Percentiles rank a stretch among this genome's conserved stretches.
phyloP scores from a whole-genome alignment of 495 filamentous ascomycete genomes.

The Sphaerosporella brunnea region DNA sequence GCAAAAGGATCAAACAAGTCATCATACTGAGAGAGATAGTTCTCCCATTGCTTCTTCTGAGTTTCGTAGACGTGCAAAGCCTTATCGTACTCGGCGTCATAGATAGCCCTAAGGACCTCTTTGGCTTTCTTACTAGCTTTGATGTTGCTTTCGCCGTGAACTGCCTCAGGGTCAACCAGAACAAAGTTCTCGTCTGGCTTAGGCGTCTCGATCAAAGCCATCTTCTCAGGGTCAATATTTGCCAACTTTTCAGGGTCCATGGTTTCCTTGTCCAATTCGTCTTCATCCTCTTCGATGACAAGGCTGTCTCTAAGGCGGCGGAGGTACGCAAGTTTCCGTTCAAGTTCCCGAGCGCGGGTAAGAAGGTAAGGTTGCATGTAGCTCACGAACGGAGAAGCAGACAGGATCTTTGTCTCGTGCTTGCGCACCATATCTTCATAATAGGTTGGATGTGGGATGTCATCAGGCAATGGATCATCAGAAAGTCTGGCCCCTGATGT shows the following conservation, averaged over 20 bases:
- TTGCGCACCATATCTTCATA: slow-evolving; percentile 90
- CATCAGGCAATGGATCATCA: slow-evolving; percentile 54
- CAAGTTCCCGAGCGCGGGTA: slow-evolving; percentile 78
- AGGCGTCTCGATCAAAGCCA: slow-evolving; percentile 1
- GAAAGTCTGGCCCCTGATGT: slow-evolving; percentile 10
- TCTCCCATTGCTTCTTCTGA: slow-evolving; percentile 89
- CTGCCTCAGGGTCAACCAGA: slow-evolving; percentile 86
- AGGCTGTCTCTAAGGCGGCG: slow-evolving; percentile 69
- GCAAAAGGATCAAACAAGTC: slow-evolving; percentile 84
- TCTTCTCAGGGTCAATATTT: slow-evolving; percentile 13
- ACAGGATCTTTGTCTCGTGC: slow-evolving; percentile 80
- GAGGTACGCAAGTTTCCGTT: slow-evolving; percentile 60
- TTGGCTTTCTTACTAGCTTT: slow-evolving; percentile 68
- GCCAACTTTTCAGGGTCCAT: slow-evolving; percentile 9
- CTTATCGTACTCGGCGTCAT: slow-evolving; percentile 92
- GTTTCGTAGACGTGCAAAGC: slow-evolving; percentile 85
- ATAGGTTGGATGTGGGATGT: slow-evolving; percentile 75
- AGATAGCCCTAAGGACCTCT: slow-evolving; percentile 83
- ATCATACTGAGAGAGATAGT: slow-evolving; percentile 62
- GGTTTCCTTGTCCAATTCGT: neutral
- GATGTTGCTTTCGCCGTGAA: slow-evolving; percentile 46
- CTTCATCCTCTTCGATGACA: slow-evolving; percentile 32
- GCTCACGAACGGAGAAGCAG: slow-evolving; percentile 87
- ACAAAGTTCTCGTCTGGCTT: slow-evolving; percentile 45
- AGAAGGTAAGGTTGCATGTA: slow-evolving; percentile 87